These are phyloP conservation scores for Rhizopus delemar DNA, from an alignment of 371 early-diverging fungal species.

Conservation along the genomic window DNA sequence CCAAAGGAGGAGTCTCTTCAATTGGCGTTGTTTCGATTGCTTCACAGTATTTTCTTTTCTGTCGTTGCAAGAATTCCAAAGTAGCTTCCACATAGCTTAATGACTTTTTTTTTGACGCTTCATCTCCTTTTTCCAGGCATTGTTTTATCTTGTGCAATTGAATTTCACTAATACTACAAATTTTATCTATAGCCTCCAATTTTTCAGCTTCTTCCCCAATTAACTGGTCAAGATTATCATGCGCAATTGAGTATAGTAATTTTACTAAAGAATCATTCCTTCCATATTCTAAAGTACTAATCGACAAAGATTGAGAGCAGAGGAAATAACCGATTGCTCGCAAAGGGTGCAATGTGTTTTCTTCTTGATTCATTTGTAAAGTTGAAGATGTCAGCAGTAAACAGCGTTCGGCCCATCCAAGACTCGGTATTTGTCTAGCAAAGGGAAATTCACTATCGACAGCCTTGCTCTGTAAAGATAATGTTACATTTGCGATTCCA, in stretches of 20 bases:
- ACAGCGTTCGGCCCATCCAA: constrained; percentile 14
- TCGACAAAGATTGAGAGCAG: constrained; percentile 11
- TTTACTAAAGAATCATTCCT: constrained; percentile 13
- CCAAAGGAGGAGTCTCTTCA: constrained; percentile 4
- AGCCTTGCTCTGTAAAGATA: constrained; percentile 10
- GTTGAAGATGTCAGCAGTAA: constrained; percentile 10
- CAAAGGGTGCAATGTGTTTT: constrained; percentile 12
- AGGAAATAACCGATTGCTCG: constrained; percentile 9
- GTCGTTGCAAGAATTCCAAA: constrained; percentile 19
- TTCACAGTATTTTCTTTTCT: constrained; percentile 25
- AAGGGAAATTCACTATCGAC: constrained; percentile 11
- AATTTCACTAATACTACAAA: constrained; percentile 20
- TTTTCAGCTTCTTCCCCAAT: constrained; percentile 20
- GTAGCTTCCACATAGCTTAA: constrained; percentile 23
- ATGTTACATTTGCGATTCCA: constrained; percentile 8
- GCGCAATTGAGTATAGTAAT: constrained; percentile 15
- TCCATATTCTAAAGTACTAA: constrained; percentile 12
- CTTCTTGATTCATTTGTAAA: constrained; percentile 13
- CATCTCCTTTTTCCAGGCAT: constrained; percentile 21
- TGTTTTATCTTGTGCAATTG: constrained; percentile 21
- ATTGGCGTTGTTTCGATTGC: constrained; percentile 15
- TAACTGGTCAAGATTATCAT: constrained; percentile 13
- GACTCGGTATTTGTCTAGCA: constrained; percentile 10
- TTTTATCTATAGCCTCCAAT: constrained; percentile 21
- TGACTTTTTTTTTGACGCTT: constrained; percentile 20